Conservation (phyloP, 352 stramenopile genomes). For the Elongisporangium senticosum region DNA sequence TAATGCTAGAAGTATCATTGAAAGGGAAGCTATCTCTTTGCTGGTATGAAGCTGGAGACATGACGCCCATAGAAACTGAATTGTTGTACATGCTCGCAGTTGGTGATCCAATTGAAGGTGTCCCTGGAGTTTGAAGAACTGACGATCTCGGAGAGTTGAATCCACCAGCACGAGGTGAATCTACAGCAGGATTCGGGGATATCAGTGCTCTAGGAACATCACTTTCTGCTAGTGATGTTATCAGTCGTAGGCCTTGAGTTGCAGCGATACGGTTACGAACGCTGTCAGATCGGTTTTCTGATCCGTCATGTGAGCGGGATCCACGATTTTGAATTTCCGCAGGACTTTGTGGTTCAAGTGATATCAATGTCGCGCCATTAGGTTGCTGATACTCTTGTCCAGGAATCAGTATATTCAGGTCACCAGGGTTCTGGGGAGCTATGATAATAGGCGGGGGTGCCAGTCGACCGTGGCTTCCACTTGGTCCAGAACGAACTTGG, state of each 20-base stretch:
- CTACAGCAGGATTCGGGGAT: conserved; percentile 80
- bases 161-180: conserved; percentile 71
- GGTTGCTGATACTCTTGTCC: conserved; percentile 77
- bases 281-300: conserved; percentile 15
- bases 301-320: conserved; percentile 19
- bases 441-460: conserved; percentile 55
- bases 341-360: conserved; percentile 56
- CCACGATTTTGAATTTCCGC: conserved; percentile 82
- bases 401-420: conserved; percentile 39
- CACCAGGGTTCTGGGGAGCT: conserved; percentile 24
- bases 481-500: conserved; percentile 35
- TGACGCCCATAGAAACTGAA: conserved; percentile 30
- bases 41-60: conserved; percentile 82
- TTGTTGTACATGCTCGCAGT: conserved; percentile 44
- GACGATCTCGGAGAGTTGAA: conserved; percentile 77
- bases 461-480: conserved; percentile 2
- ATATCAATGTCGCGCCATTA: conserved; percentile 19
- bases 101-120: conserved; percentile 45
- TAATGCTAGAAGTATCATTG: conserved; percentile 13
- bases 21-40: conserved; percentile 61
- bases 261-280: conserved; percentile 27
- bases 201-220: conserved; percentile 76
- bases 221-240: conserved; percentile 77
- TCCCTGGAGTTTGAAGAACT: conserved; percentile 63
- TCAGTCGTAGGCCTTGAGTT: conserved; percentile 69